Base-by-base conservation (phyloP, 2,329 filamentous ascomycete species). In the Scolecobasidium constrictum region DNA sequence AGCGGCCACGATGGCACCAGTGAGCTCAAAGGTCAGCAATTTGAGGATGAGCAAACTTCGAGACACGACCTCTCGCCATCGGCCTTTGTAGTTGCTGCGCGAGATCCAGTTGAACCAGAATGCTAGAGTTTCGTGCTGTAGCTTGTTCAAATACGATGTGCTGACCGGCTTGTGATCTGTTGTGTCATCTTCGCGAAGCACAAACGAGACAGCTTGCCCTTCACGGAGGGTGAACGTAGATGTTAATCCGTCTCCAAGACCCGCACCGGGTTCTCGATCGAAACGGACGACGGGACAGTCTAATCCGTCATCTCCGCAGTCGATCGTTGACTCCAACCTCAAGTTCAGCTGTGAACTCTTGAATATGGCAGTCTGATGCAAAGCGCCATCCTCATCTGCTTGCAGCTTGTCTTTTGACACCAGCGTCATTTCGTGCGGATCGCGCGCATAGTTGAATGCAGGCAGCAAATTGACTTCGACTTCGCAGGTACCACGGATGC, bases 51-150 rank as follows among this genome's bases (percentile, higher is more conserved):
- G 74, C 40, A 87, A 63, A 53, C 81, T 86, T 43, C 83, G 69
- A 19, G 71, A 68, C 4, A 87, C 79, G 3, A 83, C 77, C 57
- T 86, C 81, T 42, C 79, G 70, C 74, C 82, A 87, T 23, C 77
- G 72, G 4, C 83, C 83, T 46, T 75, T 77, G 58, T 86, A 87
- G 49, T 71, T 77, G 57, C 76, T 81, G 55, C 79, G 76, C 4
- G 72, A 69, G 42, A 86, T 81, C 77, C 82, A 88, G 50, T 77
- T 76, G 50, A 72, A 78, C 83, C 83, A 87, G 57, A 74, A 88
- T 6, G 65, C 68, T 52, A 81, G 79, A 0, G 81, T 87, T 48
- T 78, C 76, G 48, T 80, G 72, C 56, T 86, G 82, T 51, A 83
- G 68, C 3, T 59, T 59, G 53, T 81, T 69, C 9, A 86, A 58